Base-by-base conservation (phyloP, 805 yeast genomes). In the Wickerhamomyces chaumierensis region DNA sequence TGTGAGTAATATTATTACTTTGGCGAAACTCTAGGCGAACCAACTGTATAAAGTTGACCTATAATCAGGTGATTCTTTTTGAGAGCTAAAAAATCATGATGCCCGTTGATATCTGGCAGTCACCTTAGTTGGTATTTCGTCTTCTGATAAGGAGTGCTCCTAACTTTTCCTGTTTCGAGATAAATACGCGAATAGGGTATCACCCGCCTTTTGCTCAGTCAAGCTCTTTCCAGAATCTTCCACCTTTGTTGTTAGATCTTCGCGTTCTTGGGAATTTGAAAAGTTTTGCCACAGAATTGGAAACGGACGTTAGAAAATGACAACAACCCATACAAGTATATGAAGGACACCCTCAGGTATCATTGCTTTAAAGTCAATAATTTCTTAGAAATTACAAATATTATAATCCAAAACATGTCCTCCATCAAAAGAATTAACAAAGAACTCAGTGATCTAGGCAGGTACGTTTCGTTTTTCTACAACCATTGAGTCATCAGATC, bases 361-460 rank as follows among this genome's bases (percentile, higher is more conserved):
- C 9, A 21, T 6, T 21, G 9, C 9, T 21, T 21, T 21, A 6
- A 21, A 13, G 14, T 14, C 29, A 9, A 25, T 25, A 25, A 13
- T 25, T 25, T 25, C 29, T 13, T 13, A 25, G 29, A 31, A 18
- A 31, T 18, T 31, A 31, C 33, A 16, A 11, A 16, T 16, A 18
- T 9, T n/a, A 31, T 16, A 31, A 18, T 18, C 13, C 7, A 25
- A 39, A 23, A 31, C 12, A 48, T 48, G 52, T 31, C 33, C 17
- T 92, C 97, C 49, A 71, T 78, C 54, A 92, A 92, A 68, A 87
- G 98, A 74, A 86, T 90, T 56, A 83, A 85, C 67, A 90, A 90
- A 68, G 98, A 90, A 69, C 75, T 92, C 55, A 80, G 81, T 54
- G 98, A 92, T 64, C 73, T 90, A 59, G 96, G 96, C 61, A 81